Conservation (phyloP, 2,329 filamentous ascomycete species). For the Sordariomycetes sp. region DNA sequence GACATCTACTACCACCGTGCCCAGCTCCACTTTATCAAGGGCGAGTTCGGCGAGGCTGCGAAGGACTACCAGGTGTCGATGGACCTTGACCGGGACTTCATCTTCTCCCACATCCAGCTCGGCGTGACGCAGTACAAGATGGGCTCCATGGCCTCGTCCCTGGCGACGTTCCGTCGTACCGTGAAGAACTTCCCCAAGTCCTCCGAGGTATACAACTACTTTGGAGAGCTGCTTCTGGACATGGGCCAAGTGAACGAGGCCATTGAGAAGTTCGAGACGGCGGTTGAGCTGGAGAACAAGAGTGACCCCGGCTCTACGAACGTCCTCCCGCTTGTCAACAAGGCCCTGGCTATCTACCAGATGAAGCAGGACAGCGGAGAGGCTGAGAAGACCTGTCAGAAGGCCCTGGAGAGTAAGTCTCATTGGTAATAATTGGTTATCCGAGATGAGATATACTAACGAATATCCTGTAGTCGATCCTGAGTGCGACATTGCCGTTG, state of each 20-base stretch:
- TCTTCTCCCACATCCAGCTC: conserved; percentile 98
- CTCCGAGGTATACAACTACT: conserved; percentile 99
- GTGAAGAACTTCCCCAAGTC: conserved; percentile 98
- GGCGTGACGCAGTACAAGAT: conserved; percentile 99
- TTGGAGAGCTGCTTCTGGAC: conserved; percentile 91
- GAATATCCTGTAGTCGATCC: conserved; percentile 66
- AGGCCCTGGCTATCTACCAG: conserved; percentile 92
- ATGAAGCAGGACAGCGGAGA: conserved; percentile 96
- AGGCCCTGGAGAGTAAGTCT: conserved; percentile 84
- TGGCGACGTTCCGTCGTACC: conserved; percentile 94
- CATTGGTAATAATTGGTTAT: not conserved
- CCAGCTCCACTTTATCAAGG: conserved; percentile 95
- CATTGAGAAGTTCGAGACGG: conserved; percentile 94
- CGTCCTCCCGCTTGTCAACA: conserved; percentile 95
- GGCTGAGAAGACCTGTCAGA: conserved; percentile 93
- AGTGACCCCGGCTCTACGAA: conserved; percentile 94
- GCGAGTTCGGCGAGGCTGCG: conserved; percentile 83
- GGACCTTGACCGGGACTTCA: conserved; percentile 89
- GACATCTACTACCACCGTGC: conserved; percentile 99
- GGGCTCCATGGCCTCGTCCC: conserved; percentile 93
- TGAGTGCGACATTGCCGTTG: conserved; percentile 96
- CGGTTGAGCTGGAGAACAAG: conserved; percentile 97
- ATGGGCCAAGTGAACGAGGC: conserved; percentile 93
- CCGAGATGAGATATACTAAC: conserved; percentile 19
- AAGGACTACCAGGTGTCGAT: conserved; percentile 99